Evolutionary conservation across 805 yeast genomes (phyloP).

Genomic region (Hanseniaspora clermontiae): DNA sequence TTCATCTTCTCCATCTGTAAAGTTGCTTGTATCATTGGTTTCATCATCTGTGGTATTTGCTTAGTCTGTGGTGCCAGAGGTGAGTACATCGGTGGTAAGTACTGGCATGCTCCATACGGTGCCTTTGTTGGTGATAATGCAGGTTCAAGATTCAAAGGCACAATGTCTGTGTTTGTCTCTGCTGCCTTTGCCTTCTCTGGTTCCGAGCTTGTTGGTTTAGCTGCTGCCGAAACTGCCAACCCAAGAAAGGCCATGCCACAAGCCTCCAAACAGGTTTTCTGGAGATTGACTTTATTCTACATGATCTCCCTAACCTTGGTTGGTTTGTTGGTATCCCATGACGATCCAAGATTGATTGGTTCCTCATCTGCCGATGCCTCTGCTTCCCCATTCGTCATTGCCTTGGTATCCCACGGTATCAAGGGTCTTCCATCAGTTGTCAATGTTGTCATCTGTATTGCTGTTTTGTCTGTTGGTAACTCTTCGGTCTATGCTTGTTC

Average conservation of each 20-base stretch:
- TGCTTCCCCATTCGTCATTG: slow-evolving; percentile 71
- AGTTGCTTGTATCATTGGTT: slow-evolving; percentile 38
- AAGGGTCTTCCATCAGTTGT: slow-evolving; percentile 50
- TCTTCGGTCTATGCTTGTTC: slow-evolving; percentile 60
- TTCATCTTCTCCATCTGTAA: slow-evolving; percentile 38
- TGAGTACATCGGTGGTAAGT: slow-evolving; percentile 35
- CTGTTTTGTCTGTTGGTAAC: slow-evolving; percentile 61
- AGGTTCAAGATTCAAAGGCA: slow-evolving; percentile 36
- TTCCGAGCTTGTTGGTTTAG: slow-evolving; percentile 40
- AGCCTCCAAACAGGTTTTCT: slow-evolving; percentile 44
- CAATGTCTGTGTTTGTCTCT: slow-evolving; percentile 42
- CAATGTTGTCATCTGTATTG: slow-evolving; percentile 54
- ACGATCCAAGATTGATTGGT: slow-evolving; percentile 34
- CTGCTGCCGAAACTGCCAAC: slow-evolving; percentile 38
- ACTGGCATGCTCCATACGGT: slow-evolving; percentile 39
- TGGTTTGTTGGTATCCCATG: slow-evolving; percentile 38
- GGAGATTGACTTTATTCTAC: slow-evolving; percentile 42
- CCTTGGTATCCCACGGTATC: slow-evolving; percentile 52
- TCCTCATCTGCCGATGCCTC: slow-evolving; percentile 43
- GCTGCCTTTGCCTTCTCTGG: slow-evolving; percentile 47
- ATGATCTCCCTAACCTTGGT: slow-evolving; percentile 34
- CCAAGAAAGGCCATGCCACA: slow-evolving; percentile 39
- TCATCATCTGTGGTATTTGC: slow-evolving; percentile 42
- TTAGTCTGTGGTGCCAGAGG: slow-evolving; percentile 40
- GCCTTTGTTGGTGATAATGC: slow-evolving; percentile 40